Evolutionary conservation across 805 yeast genomes (phyloP), one percentile per base, ranked within the genome.

Genomic region (Scheffersomyces spartinae): DNA sequence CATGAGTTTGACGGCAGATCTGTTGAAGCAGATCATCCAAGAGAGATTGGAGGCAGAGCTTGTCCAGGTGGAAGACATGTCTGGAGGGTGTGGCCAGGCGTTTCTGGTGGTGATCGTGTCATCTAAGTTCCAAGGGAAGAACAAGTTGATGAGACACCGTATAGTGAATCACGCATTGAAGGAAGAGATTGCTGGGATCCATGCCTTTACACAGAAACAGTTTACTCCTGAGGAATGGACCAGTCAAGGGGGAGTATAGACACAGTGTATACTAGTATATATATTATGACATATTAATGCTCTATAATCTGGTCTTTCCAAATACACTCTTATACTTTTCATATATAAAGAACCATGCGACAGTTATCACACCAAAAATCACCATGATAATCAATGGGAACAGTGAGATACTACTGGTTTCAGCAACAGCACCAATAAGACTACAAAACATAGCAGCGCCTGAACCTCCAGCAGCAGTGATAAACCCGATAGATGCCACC

Each of bases 51-150:
- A 57, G 13, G 84, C 91, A 7, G 31, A 42, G 0, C 69, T 76
- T 32, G 83, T 75, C 7, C 78, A 75, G 40, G 85, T 82, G 5
- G 76, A 69, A 32, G 94, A 82, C 37, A 68, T 73, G 61, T 74
- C 75, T 22, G 94, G 94, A 9, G 99, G 99, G 1, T 91, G 99
- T 54, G 99, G 99, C 4, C 95, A 88, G 50, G 95, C 97, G 3
- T 88, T 86, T 52, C 95, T 93, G 19, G 95, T 85, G 17, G 68
- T 82, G 5, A 86, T 93, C 15, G 95, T 91, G 7, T 57, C 62
- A 52, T 75, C 5, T 64, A 71, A 23, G 13, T 91, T 93, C 49
- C 50, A 63, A 32, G 91, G 91, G 13, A 83, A 84, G 55, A 84
- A 83, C 54, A 81, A 80, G 47, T 61, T 91, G 25, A 70, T 74